These are phyloP conservation scores for Jamesozyma gamospora DNA, from an alignment of 805 yeast species.

Conservation along the genomic window DNA sequence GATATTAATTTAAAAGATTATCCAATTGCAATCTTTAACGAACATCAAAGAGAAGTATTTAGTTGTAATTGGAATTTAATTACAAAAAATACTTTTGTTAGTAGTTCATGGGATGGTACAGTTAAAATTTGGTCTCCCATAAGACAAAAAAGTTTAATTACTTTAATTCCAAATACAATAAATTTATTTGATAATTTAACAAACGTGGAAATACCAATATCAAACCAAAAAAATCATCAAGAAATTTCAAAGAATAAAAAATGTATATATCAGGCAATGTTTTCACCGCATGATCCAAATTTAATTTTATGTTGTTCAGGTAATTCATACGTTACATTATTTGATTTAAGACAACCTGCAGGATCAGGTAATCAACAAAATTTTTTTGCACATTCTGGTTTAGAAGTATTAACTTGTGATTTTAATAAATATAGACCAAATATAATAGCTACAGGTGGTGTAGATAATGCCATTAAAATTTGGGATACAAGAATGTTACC, in stretches of 20 bases:
- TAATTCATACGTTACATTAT: constrained; percentile 63
- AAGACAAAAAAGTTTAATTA: constrained; percentile 45
- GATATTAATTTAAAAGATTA: constrained; percentile 58
- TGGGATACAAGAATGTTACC: constrained; percentile 74
- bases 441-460: constrained; percentile 82
- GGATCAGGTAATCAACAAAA: constrained; percentile 39
- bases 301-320: constrained; percentile 58
- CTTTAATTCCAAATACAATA: constrained; percentile 35
- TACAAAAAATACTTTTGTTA: constrained; percentile 56
- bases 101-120: constrained; percentile 89
- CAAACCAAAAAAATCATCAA: constrained; percentile 18
- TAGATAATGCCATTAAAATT: constrained; percentile 69
- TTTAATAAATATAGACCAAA: constrained; percentile 83
- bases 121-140: constrained; percentile 70
- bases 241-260: constrained; percentile 33
- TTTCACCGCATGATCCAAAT: constrained; percentile 77
- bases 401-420: constrained; percentile 73
- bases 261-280: constrained; percentile 71
- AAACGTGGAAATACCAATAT: constrained; percentile 21
- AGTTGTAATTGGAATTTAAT: constrained; percentile 65
- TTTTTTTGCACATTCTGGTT: constrained; percentile 65
- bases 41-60: constrained; percentile 69
- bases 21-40: constrained; percentile 67
- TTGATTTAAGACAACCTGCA: constrained; percentile 70
- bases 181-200: constrained; percentile 22